phyloP scores from a whole-genome alignment of 495 filamentous ascomycete genomes.

The Terfezia claveryi region DNA sequence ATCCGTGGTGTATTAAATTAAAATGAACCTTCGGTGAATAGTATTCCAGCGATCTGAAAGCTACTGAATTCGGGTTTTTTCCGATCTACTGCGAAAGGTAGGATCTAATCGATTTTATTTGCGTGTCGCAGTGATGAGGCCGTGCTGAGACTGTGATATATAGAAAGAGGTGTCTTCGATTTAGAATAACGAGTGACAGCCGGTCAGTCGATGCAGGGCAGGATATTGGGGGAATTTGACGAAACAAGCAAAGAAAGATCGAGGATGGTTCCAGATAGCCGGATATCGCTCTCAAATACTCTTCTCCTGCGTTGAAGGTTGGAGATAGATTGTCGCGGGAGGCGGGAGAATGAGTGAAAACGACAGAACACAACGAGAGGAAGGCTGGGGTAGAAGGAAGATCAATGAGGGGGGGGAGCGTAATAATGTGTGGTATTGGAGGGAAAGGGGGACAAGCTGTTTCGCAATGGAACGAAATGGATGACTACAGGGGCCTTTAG shows the following conservation, averaged over 20 bases:
- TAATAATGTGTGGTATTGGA: conserved; percentile 10
- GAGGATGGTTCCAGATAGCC: not conserved
- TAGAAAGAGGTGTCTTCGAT: not conserved
- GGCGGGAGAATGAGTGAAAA: conserved; percentile 10
- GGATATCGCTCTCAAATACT: not conserved
- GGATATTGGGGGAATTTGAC: not conserved
- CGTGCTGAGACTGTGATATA: not conserved
- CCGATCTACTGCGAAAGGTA: too few relatives aligned
- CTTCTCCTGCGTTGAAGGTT: not conserved
- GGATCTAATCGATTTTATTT: not conserved
- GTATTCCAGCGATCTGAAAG: conserved; percentile 1
- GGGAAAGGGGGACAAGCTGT: conserved; percentile 10
- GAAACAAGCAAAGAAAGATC: not conserved
- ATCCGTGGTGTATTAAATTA: conserved; percentile 8
- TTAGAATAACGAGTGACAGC: not conserved
- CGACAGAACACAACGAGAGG: not conserved
- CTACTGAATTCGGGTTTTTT: not conserved
- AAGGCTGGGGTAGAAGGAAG: conserved; percentile 12
- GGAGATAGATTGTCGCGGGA: conserved; percentile 9
- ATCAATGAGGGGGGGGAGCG: conserved; percentile 8
- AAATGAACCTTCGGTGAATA: conserved; percentile 4
- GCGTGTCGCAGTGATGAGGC: not conserved
- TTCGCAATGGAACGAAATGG: conserved; percentile 6
- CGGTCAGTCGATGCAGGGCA: not conserved
- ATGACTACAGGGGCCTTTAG: not conserved